Evolutionary conservation across 192 early-diverging fungal species (phyloP), one percentile per base, ranked within the genome.

Genomic region (Gryganskiella cystojenkinii): DNA sequence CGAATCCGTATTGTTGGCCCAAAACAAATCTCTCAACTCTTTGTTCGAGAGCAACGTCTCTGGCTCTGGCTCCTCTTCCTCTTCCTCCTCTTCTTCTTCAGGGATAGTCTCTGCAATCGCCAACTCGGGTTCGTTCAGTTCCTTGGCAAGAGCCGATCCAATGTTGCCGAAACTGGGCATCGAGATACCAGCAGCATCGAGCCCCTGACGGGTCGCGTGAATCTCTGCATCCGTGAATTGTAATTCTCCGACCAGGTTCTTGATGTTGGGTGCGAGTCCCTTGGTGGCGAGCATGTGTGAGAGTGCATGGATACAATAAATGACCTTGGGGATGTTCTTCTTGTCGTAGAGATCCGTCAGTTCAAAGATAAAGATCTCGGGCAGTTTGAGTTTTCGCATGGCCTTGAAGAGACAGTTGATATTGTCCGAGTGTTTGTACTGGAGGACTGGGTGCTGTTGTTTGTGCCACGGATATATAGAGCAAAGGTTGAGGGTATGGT

Each of bases 311-410:
- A 99, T 93, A 82, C 96, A 98, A 79, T 98, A 97, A 67, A 99
- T 96, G 24, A 99, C 98, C 72, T 95, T 95, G 11, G 98, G 98
- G 71, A 99, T 94, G 73, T 99, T 99, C 69, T 99, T 99, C 81
- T 95, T 94, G 70, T 99, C 97, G 82, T 98, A 99, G 49, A 99
- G 78, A 80, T 99, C 98, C 0, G 95, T 96, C 71, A 96, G 83
- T 81, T 99, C 97, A 83, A 99, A 99, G 75, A 95, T 93, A 81
- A 99, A 99, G 66, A 96, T 90, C 85, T 93, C 88, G 10, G 97
- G 97, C 19, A 99, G 82, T 10, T 92, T 88, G 28, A 95, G 90
- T 51, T 87, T 84, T 52, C 85, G 84, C 65, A 95, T 91, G 22
- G 93, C 93, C 11, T 82, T 81, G 58, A 99, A 91, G 49, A 98